Base-by-base conservation (phyloP, 2,329 filamentous ascomycete species). In the Trichoderma lentiforme region DNA sequence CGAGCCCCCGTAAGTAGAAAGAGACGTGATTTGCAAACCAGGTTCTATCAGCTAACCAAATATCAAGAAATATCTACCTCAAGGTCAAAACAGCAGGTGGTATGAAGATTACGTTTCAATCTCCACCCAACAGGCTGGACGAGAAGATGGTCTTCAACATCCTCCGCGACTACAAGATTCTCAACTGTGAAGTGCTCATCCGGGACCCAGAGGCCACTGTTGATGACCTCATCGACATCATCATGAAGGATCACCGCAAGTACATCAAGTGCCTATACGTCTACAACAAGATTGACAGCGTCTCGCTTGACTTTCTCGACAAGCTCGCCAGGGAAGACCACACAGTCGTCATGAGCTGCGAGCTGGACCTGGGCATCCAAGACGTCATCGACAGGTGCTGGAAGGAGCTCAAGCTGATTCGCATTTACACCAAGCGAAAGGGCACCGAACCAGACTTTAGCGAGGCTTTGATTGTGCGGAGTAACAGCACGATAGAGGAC, bases 131-230 rank as follows among this genome's bases (percentile, higher is more conserved):
- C 82, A 84, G 92, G 73, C 86, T 99, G 72, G 96, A 99, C 82
- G 95, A 99, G 82, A 98, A 97, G 85, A 97, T 99, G 93, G 87
- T 99, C 73, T 97, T 92, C 86, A 98, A 97, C 84, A 98, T 99
- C 79, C 87, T 99, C 65, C 92, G 94, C 76, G 96, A 99, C 86
- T 99, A 99, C 90, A 98, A 98, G 85, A 94, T 99, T 77, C 89
- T 99, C 73, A 99, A 99, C 85, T 96, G 93, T 83, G 96, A 99
- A 82, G 95, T 99, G 1, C 89, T 99, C 26, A 90, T 99, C 18
- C 92, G 96, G 77, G 96, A 99, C 80, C 96, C 99, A 79, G 91
- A 97, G 80, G 94, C 92, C 53, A 98, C 96, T 1, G 94, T 99
- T 43, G 96, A 99, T 84, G 95, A 99, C 83, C 93, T 99, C 82